Conservation (phyloP, 1,284 basidiomycete genomes). For the Leccinum angustisporum region DNA sequence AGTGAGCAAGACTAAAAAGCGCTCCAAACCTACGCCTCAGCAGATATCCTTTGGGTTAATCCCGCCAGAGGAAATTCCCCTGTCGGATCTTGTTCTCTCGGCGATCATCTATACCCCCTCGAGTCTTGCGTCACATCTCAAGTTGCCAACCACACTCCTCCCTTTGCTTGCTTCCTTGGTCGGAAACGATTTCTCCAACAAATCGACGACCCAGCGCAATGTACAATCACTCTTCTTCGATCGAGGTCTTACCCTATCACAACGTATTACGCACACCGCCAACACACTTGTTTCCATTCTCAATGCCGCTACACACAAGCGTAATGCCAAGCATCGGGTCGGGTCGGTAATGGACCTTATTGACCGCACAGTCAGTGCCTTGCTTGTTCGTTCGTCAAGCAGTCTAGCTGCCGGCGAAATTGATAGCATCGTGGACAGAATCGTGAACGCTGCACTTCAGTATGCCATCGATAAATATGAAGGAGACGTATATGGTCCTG, state of each 20-base stretch:
- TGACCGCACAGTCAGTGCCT: slow-evolving; percentile 56
- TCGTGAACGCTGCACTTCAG: slow-evolving; percentile 72
- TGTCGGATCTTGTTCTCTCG: slow-evolving; percentile 46
- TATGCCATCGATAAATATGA: slow-evolving; percentile 66
- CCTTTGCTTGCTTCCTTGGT: slow-evolving; percentile 84
- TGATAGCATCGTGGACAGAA: slow-evolving; percentile 60
- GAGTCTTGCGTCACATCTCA: slow-evolving; percentile 62
- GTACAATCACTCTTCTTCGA: slow-evolving; percentile 71
- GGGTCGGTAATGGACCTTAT: slow-evolving; percentile 75
- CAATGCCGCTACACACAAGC: slow-evolving; percentile 43
- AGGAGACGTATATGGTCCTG: slow-evolving; percentile 35
- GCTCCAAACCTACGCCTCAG: slow-evolving; percentile 35
- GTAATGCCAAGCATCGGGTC: slow-evolving; percentile 53
- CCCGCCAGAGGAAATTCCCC: slow-evolving; percentile 46
- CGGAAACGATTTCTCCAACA: slow-evolving; percentile 81
- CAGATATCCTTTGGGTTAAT: slow-evolving; percentile 47
- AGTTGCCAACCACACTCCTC: slow-evolving; percentile 69
- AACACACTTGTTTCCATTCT: slow-evolving; percentile 54
- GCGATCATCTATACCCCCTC: slow-evolving; percentile 65
- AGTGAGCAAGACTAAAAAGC: slow-evolving; percentile 44
- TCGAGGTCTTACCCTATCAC: slow-evolving; percentile 48
- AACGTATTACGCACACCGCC: slow-evolving; percentile 61
- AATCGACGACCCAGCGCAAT: slow-evolving; percentile 44
- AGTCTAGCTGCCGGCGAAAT: slow-evolving; percentile 59
- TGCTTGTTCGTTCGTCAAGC: slow-evolving; percentile 51